These are phyloP conservation scores for Neofusicoccum ribis DNA, from an alignment of 2,329 filamentous ascomycete species.

Conservation along the genomic window DNA sequence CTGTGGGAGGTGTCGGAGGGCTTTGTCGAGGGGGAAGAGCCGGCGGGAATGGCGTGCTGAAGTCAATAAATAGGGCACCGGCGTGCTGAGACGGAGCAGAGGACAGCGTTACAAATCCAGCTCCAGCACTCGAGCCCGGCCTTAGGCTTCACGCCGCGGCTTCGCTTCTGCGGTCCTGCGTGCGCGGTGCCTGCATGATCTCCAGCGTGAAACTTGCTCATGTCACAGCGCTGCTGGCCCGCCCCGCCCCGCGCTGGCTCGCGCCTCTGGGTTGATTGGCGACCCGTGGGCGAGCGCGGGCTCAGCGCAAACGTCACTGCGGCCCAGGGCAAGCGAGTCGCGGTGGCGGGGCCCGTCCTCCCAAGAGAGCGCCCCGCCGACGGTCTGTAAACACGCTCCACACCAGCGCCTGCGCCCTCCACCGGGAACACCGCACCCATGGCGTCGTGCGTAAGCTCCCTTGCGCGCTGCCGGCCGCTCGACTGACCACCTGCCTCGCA, in stretches of 20 bases:
- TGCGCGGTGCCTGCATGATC: slow-evolving; percentile 11
- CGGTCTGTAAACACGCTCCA: slow-evolving; percentile 12
- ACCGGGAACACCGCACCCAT: slow-evolving; percentile 18
- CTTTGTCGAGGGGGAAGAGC: neutral
- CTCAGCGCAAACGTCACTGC: slow-evolving; percentile 9
- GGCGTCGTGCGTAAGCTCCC: slow-evolving; percentile 26
- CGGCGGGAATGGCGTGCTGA: slow-evolving; percentile 8
- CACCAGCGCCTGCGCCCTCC: slow-evolving; percentile 1
- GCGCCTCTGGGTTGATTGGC: neutral
- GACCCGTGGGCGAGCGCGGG: neutral
- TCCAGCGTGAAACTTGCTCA: slow-evolving; percentile 38
- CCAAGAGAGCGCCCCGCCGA: neutral
- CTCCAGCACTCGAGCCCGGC: neutral
- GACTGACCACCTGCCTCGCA: slow-evolving; percentile 22
- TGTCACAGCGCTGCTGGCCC: slow-evolving; percentile 18
- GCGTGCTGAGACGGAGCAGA: neutral
- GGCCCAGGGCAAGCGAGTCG: slow-evolving; percentile 1
- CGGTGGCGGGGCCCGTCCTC: neutral
- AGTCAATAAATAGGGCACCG: slow-evolving; percentile 5
- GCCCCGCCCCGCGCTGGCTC: neutral
- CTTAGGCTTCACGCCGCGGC: slow-evolving; percentile 5
- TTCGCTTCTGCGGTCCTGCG: neutral
- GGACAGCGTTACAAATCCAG: slow-evolving; percentile 14
- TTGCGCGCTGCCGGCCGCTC: neutral
- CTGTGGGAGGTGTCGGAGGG: neutral